These are phyloP conservation scores for Aspergillus sp. DNA, from an alignment of 2,329 filamentous ascomycete species.

Conservation along the genomic window DNA sequence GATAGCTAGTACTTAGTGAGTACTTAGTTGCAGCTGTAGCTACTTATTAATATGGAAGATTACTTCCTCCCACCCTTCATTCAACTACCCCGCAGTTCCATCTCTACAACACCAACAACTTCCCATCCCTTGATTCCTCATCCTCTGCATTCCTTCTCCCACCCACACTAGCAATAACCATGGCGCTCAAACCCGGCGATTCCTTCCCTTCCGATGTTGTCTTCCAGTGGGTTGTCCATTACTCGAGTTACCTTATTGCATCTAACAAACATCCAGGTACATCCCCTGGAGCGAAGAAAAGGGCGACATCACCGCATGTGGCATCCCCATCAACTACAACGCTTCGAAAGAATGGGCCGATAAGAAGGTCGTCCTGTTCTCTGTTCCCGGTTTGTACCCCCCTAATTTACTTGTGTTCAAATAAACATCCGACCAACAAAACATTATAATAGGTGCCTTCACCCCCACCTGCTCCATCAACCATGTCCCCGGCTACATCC, in stretches of 20 bases:
- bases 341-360: slow-evolving; percentile 73
- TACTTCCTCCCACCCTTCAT: neutral
- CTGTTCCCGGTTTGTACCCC: slow-evolving; percentile 59
- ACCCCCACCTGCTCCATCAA: slow-evolving; percentile 79
- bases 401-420: neutral
- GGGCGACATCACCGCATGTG: slow-evolving; percentile 71
- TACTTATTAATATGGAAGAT: neutral
- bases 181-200: slow-evolving; percentile 73
- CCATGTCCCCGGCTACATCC: slow-evolving; percentile 77
- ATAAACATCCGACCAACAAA: neutral
- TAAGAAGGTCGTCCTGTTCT: slow-evolving; percentile 73
- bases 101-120: neutral
- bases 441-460: slow-evolving; percentile 62
- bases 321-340: slow-evolving; percentile 74
- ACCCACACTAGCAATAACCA: neutral
- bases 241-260: too few relatives aligned
- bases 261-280: slow-evolving; percentile 55
- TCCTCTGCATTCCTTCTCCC: too few relatives aligned
- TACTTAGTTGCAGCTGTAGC: neutral
- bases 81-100: neutral
- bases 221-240: slow-evolving; percentile 62
- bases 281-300: slow-evolving; percentile 73
- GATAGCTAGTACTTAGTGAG: neutral
- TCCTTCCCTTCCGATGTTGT: slow-evolving; percentile 75
- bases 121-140: neutral